A percentile compares a stretch with the other conserved stretches of the same genome.
Evolutionary conservation across 768 basidiomycete genomes (phyloP).

Genomic region (Leccinellum rugosiceps): DNA sequence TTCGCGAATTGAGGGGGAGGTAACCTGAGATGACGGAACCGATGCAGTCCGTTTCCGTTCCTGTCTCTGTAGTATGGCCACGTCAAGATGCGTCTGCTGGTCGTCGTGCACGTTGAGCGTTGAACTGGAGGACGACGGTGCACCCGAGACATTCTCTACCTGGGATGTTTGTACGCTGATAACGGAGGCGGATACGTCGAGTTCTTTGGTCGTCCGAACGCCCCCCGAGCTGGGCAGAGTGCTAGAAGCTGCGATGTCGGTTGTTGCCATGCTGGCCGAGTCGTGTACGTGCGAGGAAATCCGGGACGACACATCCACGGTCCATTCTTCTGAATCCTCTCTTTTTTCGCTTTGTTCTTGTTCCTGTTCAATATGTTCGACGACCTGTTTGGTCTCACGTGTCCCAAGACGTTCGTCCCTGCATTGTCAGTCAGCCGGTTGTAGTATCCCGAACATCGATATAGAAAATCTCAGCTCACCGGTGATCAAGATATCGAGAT

Average conservation of each 20-base stretch:
- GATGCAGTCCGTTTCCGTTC: neutral
- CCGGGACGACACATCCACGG: neutral
- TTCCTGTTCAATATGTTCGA: neutral
- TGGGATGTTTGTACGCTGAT: neutral
- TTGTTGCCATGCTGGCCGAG: neutral
- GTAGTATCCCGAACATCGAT: neutral
- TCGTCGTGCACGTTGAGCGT: neutral
- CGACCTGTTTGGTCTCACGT: neutral
- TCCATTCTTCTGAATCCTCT: neutral
- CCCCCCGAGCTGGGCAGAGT: neutral
- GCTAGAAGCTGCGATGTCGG: neutral
- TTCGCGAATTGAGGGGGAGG: neutral
- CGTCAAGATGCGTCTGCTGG: neutral
- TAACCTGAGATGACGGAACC: neutral
- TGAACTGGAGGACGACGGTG: neutral
- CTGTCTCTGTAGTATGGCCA: neutral
- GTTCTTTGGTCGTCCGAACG: neutral
- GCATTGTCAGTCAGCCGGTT: neutral
- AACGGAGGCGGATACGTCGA: neutral
- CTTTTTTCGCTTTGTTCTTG: neutral
- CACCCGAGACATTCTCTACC: neutral
- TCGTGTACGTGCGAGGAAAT: neutral
- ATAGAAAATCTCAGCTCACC: neutral
- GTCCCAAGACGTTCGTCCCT: neutral
- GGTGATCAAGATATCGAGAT: neutral